phyloP scores from a whole-genome alignment of 2,329 filamentous ascomycete species.

The Purpureocillium takamizusanense region DNA sequence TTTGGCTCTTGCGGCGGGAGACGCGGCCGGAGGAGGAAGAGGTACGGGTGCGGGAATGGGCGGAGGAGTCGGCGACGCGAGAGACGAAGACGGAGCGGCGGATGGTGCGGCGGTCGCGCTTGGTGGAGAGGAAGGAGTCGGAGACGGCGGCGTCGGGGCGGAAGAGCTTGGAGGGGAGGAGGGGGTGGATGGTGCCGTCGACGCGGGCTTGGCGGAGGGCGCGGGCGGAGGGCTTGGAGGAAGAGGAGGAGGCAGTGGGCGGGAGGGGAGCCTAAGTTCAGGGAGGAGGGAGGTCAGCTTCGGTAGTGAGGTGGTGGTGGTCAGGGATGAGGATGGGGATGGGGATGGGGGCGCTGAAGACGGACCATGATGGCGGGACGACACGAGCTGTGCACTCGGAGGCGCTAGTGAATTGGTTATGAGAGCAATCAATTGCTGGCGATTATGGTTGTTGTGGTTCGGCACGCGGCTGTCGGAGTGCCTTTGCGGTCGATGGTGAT shows the following conservation, averaged over 20 bases:
- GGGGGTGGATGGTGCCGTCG: conserved; percentile 37
- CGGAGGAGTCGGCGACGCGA: conserved; percentile 56
- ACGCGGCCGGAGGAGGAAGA: conserved; percentile 12
- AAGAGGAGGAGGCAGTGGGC: conserved; percentile 20
- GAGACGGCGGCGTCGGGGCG: conserved; percentile 40
- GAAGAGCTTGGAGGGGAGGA: conserved; percentile 42
- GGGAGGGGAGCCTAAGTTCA: conserved; percentile 18
- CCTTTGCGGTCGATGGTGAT: too few species aligned
- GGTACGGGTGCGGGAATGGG: conserved; percentile 1
- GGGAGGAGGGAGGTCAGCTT: too few species aligned
- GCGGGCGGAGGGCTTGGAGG: conserved; percentile 47
- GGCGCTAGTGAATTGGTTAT: too few species aligned
- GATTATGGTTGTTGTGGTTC: too few species aligned
- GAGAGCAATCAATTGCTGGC: too few species aligned
- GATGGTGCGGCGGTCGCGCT: conserved; percentile 75
- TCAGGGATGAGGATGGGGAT: too few species aligned
- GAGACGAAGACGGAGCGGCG: conserved; percentile 74
- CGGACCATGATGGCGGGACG: too few species aligned
- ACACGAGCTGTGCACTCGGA: too few species aligned
- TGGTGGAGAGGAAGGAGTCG: conserved; percentile 58
- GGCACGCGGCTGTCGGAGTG: too few species aligned
- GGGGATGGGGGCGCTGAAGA: too few species aligned
- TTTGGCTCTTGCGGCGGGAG: conserved; percentile 57
- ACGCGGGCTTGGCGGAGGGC: conserved; percentile 44
- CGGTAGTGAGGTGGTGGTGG: too few species aligned